Base-by-base conservation (phyloP, 768 basidiomycete species). In the Lanmaoa pseudosensibilis region DNA sequence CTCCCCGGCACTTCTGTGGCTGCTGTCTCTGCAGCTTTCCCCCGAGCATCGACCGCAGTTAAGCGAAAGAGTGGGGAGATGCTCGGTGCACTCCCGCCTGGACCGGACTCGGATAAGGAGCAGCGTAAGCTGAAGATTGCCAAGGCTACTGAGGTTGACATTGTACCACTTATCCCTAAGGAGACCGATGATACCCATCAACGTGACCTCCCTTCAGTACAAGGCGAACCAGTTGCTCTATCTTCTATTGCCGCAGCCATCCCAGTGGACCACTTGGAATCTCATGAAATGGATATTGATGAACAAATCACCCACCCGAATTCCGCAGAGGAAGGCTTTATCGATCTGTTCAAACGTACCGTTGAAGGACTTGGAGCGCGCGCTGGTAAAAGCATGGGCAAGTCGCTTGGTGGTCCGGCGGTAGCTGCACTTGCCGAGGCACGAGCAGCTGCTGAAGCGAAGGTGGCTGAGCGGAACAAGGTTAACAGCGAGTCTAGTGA, bases 41-140 rank as follows among this genome's bases (percentile, higher is more conserved):
- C 65, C 21, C 61, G 41, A 19, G 46, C 33, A 48, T 64, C 65
- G 32, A 73, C 60, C 54, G 73, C 64, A 40, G 63, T 75, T 44
- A 92, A 92, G 65, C 77, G 88, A 55, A 92, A 91, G 73, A 90
- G 88, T 60, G 79, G 73, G 1, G 84, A 84, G 33, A 69, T 78
- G 68, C 53, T 69, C 9, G 71, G 61, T 21, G 40, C n/a, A 58
- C 48, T 60, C 11, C 44, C 60, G 23, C 59, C 43, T 15, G 52
- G 46, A 9, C 38, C 62, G 4, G 63, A 62, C 9, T 52, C 59
- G 25, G 77, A 77, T 21, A 77, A 75, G 39, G 76, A 75, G 52
- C 80, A 76, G 54, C 77, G 79, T 43, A 74, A 72, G 48, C 43
- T 66, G 12, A 90, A 90, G 65, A 66, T 76, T 18, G 67, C 76